A percentile compares a stretch with the other conserved stretches of the same genome.
Evolutionary conservation across 2,329 filamentous ascomycete species (phyloP).

Genomic region (Ascochyta rabiei): DNA sequence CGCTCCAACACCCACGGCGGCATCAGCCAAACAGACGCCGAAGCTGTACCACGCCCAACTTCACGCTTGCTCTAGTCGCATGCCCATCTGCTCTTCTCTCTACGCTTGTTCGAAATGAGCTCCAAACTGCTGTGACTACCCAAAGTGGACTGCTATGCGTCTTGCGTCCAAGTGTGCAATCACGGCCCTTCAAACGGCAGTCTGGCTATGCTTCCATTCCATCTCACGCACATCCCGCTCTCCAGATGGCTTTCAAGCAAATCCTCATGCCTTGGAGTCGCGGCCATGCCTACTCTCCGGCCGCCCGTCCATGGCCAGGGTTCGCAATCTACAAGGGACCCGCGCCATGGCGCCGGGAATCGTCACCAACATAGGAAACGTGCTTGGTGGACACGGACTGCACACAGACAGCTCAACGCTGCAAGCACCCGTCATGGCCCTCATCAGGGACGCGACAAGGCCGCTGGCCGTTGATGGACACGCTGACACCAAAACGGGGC

Average conservation of each 20-base stretch:
- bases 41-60: slow-evolving; percentile 5
- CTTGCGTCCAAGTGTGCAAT: slow-evolving; percentile 15
- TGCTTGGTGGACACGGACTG: slow-evolving; percentile 20
- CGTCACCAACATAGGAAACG: slow-evolving; percentile 37
- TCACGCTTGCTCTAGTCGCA: slow-evolving; percentile 3
- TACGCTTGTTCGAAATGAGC: slow-evolving; percentile 20
- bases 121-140: slow-evolving; percentile 37
- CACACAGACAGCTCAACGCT: slow-evolving; percentile 11
- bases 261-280: slow-evolving; percentile 4
- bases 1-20: background rate
- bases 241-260: background rate
- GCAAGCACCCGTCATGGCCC: slow-evolving; percentile 7
- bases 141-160: slow-evolving; percentile 27
- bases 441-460: background rate
- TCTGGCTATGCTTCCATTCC: background rate
- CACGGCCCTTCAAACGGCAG: background rate
- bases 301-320: slow-evolving; percentile 14
- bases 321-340: slow-evolving; percentile 25
- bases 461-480: slow-evolving; percentile 1
- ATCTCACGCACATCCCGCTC: background rate
- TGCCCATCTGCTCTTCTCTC: background rate
- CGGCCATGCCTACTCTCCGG: background rate
- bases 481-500: background rate
- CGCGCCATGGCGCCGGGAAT: slow-evolving; percentile 37
- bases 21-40: slow-evolving; percentile 10